Conservation (phyloP, 129 eudicot genomes). For the Lonicera japonica region DNA sequence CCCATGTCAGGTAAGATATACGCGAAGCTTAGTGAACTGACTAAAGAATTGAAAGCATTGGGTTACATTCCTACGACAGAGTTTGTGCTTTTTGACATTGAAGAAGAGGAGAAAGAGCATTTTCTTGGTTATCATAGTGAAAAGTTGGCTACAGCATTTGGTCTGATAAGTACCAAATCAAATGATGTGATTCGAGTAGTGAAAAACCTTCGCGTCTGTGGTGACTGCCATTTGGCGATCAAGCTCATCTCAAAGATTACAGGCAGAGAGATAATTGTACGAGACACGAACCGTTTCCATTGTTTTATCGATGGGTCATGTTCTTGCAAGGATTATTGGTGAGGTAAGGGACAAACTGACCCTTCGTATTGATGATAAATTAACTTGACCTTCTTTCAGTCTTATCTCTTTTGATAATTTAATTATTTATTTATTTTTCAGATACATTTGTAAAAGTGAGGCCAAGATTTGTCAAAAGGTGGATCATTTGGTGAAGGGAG, state of each 20-base stretch:
- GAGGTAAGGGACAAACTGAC: slow-evolving; percentile 11
- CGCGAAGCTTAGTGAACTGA: slow-evolving; percentile 52
- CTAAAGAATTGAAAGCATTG: slow-evolving; percentile 35
- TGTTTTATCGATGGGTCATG: slow-evolving; percentile 68
- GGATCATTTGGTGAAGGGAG: not conserved
- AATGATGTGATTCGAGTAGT: slow-evolving; percentile 56
- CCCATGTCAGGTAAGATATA: slow-evolving; percentile 62
- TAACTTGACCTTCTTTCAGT: not conserved
- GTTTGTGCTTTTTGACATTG: slow-evolving; percentile 76
- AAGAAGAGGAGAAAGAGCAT: slow-evolving; percentile 88
- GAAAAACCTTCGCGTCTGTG: slow-evolving; percentile 74
- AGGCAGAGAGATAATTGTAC: slow-evolving; percentile 63
- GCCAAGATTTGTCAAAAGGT: not conserved
- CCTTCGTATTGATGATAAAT: not conserved
- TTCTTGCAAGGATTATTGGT: slow-evolving; percentile 89
- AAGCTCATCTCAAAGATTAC: slow-evolving; percentile 64
- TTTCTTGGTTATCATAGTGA: slow-evolving; percentile 69
- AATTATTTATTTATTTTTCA: not conserved
- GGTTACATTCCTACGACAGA: slow-evolving; percentile 75
- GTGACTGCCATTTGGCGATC: slow-evolving; percentile 68
- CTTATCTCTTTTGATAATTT: not conserved
- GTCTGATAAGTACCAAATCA: slow-evolving; percentile 44
- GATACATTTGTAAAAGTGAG: not conserved
- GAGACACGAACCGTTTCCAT: slow-evolving; percentile 84
- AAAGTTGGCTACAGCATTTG: slow-evolving; percentile 88